phyloP scores from a whole-genome alignment of 371 early-diverging fungal genomes.

The Rhizopus arrhizus region DNA sequence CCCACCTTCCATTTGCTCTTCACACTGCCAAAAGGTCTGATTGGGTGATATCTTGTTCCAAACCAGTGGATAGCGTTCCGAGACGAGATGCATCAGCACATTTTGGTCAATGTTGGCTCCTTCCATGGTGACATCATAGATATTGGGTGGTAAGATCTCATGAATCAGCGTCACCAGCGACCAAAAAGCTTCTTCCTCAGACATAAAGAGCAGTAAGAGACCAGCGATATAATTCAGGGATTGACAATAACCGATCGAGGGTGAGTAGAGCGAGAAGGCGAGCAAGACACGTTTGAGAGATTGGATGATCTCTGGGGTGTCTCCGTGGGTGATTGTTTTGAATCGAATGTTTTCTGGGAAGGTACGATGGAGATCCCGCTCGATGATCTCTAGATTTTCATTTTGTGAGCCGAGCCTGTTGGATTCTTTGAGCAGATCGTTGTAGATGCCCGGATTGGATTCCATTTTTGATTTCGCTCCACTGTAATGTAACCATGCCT shows the following conservation, averaged over 20 bases:
- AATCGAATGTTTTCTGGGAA: constrained; percentile 79
- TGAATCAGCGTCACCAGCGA: constrained; percentile 72
- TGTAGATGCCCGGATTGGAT: constrained; percentile 66
- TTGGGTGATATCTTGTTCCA: constrained; percentile 56
- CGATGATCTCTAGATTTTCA: constrained; percentile 75
- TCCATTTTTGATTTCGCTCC: constrained; percentile 71
- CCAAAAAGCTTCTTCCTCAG: constrained; percentile 85
- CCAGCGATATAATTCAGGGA: constrained; percentile 85
- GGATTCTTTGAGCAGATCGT: constrained; percentile 57
- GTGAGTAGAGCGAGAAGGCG: constrained; percentile 67
- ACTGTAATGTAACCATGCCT: constrained; percentile 84
- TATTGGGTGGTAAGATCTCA: constrained; percentile 72
- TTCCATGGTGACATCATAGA: constrained; percentile 81
- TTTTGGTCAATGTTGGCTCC: constrained; percentile 81
- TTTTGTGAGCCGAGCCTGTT: constrained; percentile 52
- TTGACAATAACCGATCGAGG: constrained; percentile 87
- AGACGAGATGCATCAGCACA: constrained; percentile 69
- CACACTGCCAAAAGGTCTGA: constrained; percentile 58
- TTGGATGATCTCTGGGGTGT: constrained; percentile 55
- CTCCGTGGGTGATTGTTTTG: constrained; percentile 20
- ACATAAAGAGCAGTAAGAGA: constrained; percentile 76
- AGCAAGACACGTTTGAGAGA: constrained; percentile 71
- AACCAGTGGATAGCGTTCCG: constrained; percentile 56
- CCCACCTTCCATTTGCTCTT: constrained; percentile 49
- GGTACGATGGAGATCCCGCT: constrained; percentile 85